Base-by-base conservation (phyloP, 495 filamentous ascomycete genomes). In the Penicillium crystallinum region DNA sequence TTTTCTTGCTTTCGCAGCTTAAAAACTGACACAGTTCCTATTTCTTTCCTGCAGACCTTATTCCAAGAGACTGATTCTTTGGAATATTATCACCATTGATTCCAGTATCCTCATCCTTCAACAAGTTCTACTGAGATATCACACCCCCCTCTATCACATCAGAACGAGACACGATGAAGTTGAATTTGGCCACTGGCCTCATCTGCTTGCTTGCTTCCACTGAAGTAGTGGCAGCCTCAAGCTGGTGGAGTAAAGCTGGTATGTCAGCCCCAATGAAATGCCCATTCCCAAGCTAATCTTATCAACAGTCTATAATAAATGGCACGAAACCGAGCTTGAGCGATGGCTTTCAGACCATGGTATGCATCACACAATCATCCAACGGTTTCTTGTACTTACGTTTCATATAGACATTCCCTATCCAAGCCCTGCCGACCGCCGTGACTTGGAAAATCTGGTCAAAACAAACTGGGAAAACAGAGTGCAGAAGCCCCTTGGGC, bases 241-340 rank as follows among this genome's bases (percentile, higher is more conserved):
- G 68, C 62, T 93, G 90, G 90, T 90, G 91, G 65, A 82, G 80
- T 54, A 91, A 89, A 72, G 80, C 89, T 68, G 85, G 90, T 92
- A 70, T 44, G 85, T 81, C 25, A n/a, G 19, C 10, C 22, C 19
- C 3, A 9, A 6, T 18, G 12, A 27, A 43, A 22, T 39, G 21
- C 14, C 18, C 19, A 19, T 14, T 30, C 18, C 31, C 19, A 25
- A 25, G 50, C 56, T 57, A 53, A 55, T 54, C 18, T n/a, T 29
- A 59, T 33, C 44, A 44, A 21, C 62, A 96, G 93, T 85, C 6
- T 98, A 97, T 80, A 96, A 97, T 75, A 97, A 92, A 67, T 98
- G 93, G 93, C 92, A 97, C 66, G 85, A 97, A 74, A 96, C 89
- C 6, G 93, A 98, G 77, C 81, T 98, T 10, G 92, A 98, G 76